Evolutionary conservation across 768 basidiomycete genomes (phyloP).

Genomic region (Filobasidium floriforme): DNA sequence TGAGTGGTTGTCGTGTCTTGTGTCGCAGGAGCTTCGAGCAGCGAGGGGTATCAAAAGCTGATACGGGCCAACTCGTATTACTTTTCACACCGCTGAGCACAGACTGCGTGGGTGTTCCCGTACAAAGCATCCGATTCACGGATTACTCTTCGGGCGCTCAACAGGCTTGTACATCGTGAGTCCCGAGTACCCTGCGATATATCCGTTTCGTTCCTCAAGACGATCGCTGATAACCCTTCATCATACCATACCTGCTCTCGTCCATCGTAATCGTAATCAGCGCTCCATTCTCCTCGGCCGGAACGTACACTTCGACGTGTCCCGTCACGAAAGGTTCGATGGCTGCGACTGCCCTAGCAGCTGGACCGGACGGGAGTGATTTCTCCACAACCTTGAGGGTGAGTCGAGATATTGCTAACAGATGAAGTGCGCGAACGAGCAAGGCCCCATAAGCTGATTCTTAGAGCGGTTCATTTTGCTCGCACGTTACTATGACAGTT

Average conservation of each 20-base stretch:
- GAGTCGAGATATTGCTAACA: too few species aligned
- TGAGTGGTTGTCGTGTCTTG: too few species aligned
- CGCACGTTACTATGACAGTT: not conserved
- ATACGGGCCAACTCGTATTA: not conserved
- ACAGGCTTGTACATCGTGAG: conserved; percentile 1
- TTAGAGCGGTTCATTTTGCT: too few species aligned
- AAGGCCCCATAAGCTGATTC: too few species aligned
- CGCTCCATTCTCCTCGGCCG: not conserved
- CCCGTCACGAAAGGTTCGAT: not conserved
- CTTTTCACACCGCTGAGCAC: too few species aligned
- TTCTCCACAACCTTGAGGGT: conserved; percentile 1
- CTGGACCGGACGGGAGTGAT: conserved; percentile 1
- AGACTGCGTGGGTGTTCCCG: conserved; percentile 1
- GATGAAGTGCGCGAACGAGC: too few species aligned
- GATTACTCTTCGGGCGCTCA: not conserved
- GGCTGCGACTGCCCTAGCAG: not conserved
- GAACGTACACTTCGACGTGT: conserved; percentile 3
- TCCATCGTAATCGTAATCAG: not conserved
- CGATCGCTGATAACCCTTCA: not conserved
- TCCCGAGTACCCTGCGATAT: not conserved
- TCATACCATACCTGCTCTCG: not conserved
- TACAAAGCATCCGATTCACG: not conserved
- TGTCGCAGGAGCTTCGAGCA: too few species aligned
- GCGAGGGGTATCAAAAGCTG: not conserved
- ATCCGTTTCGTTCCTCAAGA: too few species aligned